phyloP scores from a whole-genome alignment of 2,329 filamentous ascomycete species.

The Cytospora leucostoma region DNA sequence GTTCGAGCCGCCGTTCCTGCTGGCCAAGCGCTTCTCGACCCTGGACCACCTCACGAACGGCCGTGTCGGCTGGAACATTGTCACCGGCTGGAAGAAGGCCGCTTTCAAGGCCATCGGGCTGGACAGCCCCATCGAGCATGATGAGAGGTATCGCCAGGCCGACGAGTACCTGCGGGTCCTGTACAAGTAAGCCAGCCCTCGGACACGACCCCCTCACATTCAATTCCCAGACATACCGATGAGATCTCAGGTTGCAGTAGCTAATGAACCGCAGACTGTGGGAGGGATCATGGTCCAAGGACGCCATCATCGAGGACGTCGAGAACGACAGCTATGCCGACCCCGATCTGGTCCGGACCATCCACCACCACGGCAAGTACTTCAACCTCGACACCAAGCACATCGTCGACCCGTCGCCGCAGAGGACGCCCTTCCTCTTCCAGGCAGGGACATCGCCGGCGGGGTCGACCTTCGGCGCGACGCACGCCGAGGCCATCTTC shows the following conservation, averaged over 20 bases:
- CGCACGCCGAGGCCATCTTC: constrained; percentile 57
- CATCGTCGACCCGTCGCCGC: constrained; percentile 50
- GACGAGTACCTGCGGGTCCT: constrained; percentile 57
- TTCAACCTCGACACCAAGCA: constrained; percentile 41
- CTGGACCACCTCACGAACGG: constrained; percentile 64
- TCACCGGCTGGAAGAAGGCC: constrained; percentile 62
- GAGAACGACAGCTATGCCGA: constrained; percentile 53
- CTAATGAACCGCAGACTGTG: constrained; percentile 38
- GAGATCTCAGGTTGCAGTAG: no score
- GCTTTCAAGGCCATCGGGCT: constrained; percentile 60
- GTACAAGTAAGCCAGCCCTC: constrained; percentile 46
- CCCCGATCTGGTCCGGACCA: constrained; percentile 52
- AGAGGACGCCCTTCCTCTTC: constrained; percentile 53
- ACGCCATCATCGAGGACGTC: constrained; percentile 48
- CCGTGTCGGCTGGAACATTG: constrained; percentile 67
- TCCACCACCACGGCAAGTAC: constrained; percentile 55
- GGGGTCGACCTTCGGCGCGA: constrained; percentile 52
- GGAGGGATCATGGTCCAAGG: constrained; percentile 48
- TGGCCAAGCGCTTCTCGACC: constrained; percentile 64
- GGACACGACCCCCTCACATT: no score
- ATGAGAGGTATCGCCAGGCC: constrained; percentile 53
- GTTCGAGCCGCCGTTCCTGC: constrained; percentile 62
- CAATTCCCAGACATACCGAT: no score
- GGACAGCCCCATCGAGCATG: constrained; percentile 55
- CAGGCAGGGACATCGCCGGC: constrained; percentile 57